Evolutionary conservation across 83 land plant species (phyloP).

Genomic region (Picea abies): DNA sequence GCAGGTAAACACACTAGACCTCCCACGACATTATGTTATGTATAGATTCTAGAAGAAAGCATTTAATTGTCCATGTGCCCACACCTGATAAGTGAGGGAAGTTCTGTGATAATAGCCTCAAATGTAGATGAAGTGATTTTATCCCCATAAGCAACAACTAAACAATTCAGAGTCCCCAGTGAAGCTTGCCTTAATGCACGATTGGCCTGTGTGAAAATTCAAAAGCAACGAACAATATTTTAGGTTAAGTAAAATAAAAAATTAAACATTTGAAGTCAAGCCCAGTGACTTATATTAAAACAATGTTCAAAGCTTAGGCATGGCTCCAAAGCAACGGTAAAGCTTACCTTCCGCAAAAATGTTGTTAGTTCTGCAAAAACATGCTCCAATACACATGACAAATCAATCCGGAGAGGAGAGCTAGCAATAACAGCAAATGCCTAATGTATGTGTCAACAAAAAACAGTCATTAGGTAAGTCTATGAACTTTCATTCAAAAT

Average conservation of each 20-base stretch:
- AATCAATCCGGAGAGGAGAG: constrained; percentile 77
- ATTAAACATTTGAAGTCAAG: neutral
- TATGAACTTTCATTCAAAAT: too few species aligned
- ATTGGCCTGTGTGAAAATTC: constrained; percentile 57
- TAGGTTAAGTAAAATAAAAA: neutral
- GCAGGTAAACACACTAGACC: neutral
- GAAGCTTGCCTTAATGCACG: constrained; percentile 89
- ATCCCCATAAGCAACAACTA: constrained; percentile 87
- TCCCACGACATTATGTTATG: too few species aligned
- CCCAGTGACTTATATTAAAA: neutral
- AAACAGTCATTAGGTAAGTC: neutral
- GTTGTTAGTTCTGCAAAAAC: constrained; percentile 83
- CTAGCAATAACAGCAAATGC: constrained; percentile 96
- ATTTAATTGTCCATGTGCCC: neutral
- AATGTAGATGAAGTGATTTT: constrained; percentile 73
- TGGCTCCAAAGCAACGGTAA: neutral
- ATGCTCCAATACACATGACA: constrained; percentile 82
- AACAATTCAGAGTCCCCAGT: constrained; percentile 22
- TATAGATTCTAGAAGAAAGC: neutral
- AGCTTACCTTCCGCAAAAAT: constrained; percentile 73
- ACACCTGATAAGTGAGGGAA: constrained; percentile 86
- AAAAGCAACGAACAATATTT: neutral
- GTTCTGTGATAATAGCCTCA: constrained; percentile 82
- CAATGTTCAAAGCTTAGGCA: neutral
- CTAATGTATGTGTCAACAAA: constrained; percentile 19